These are phyloP conservation scores for Trichoderma asperelloides DNA, from an alignment of 495 filamentous ascomycete species.

Conservation along the genomic window DNA sequence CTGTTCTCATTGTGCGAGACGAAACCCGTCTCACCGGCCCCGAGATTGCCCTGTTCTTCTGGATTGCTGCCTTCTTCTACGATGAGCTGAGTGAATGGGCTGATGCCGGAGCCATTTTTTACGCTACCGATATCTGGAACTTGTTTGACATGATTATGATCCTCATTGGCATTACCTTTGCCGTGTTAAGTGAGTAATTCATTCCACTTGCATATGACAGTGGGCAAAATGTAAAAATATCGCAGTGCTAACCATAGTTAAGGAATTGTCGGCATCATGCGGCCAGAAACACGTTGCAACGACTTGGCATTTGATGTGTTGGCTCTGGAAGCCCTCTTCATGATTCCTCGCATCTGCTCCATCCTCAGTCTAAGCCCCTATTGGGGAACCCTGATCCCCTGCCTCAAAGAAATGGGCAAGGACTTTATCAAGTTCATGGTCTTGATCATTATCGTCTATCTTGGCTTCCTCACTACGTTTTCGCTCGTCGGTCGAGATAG, in stretches of 20 bases:
- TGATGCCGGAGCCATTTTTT: slow-evolving; percentile 78
- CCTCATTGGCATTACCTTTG: slow-evolving; percentile 64
- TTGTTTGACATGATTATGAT: slow-evolving; percentile 85
- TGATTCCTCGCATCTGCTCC: slow-evolving; percentile 85
- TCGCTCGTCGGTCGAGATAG: slow-evolving; percentile 74
- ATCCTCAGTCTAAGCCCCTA: slow-evolving; percentile 83
- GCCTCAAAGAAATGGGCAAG: slow-evolving; percentile 89
- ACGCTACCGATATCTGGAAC: slow-evolving; percentile 80
- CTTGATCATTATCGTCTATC: slow-evolving; percentile 75
- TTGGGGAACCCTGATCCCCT: slow-evolving; percentile 75
- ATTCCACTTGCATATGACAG: background rate
- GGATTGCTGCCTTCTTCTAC: slow-evolving; percentile 79
- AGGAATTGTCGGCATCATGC: slow-evolving; percentile 68
- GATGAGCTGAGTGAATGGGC: slow-evolving; percentile 76
- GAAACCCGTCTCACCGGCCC: slow-evolving; percentile 36
- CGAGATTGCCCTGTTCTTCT: slow-evolving; percentile 52
- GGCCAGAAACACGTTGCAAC: slow-evolving; percentile 51
- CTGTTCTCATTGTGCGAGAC: slow-evolving; percentile 58
- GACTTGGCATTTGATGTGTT: slow-evolving; percentile 81
- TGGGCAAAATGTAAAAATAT: no score
- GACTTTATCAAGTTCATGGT: slow-evolving; percentile 87
- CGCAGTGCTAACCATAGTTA: slow-evolving; percentile 9
- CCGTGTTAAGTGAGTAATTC: slow-evolving; percentile 53
- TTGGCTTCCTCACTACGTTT: slow-evolving; percentile 87
- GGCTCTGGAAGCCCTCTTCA: slow-evolving; percentile 78